Evolutionary conservation across 495 filamentous ascomycete species (phyloP).

Genomic region (Elasticomyces elasticus): DNA sequence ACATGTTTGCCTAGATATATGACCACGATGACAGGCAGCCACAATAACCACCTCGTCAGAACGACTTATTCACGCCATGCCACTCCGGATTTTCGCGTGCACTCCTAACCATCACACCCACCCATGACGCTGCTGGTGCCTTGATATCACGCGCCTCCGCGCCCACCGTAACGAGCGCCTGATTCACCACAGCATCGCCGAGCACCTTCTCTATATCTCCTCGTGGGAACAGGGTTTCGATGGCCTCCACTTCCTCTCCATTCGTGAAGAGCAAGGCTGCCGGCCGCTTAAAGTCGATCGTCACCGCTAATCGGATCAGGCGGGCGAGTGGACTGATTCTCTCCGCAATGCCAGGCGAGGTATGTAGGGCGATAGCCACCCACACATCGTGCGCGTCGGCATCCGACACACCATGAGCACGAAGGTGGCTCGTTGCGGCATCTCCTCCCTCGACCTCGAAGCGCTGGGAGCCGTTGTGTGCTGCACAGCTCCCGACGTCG

Average conservation of each 20-base stretch:
- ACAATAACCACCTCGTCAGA: constrained; percentile 21
- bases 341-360: constrained; percentile 37
- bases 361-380: constrained; percentile 40
- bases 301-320: constrained; percentile 33
- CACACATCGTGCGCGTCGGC: constrained; percentile 34
- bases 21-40: neutral
- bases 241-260: constrained; percentile 5
- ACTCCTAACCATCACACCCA: constrained; percentile 28
- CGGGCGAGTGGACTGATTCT: constrained; percentile 31
- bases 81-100: constrained; percentile 24
- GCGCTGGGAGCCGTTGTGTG: constrained; percentile 33
- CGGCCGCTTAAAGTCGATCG: constrained; percentile 33
- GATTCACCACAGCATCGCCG: constrained; percentile 37
- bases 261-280: constrained; percentile 3
- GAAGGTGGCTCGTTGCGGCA: constrained; percentile 30
- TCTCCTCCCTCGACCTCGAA: constrained; percentile 43
- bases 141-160: constrained; percentile 22
- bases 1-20: neutral
- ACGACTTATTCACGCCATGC: constrained; percentile 37
- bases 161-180: constrained; percentile 29
- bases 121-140: constrained; percentile 33
- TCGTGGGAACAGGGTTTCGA: constrained; percentile 31
- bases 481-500: constrained; percentile 35
- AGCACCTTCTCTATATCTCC: constrained; percentile 39
- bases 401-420: constrained; percentile 22